Evolutionary conservation across 75 land plant species (phyloP), one percentile per base, ranked within the genome.

Genomic region (Picea glauca): DNA sequence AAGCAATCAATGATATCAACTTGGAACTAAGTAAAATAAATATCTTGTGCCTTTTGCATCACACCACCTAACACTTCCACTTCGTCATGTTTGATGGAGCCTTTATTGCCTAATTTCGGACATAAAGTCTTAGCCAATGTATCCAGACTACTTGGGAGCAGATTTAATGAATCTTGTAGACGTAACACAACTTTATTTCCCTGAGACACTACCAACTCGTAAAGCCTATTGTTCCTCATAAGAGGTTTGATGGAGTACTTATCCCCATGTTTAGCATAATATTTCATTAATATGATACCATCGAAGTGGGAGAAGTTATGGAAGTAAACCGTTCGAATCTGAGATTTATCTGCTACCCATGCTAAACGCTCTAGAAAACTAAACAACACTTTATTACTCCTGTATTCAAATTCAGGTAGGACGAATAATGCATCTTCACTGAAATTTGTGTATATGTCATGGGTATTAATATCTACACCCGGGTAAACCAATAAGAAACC

Each of bases 31-130:
- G 23, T 23, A 65, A 58, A 78, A 67, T 78, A 64, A 50, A 63
- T 78, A 8, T 78, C 72, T 46, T 78, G 72, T 23, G 80, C 72
- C 17, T 78, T 78, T 0, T 30, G 18, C 67, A 78, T 63, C 12
- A 78, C 72, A 50, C 80, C 80, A 56, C 58, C 80, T 46, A 66
- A 50, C 77, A 76, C 60, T 58, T 21, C 0, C 58, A 78, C 35
- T 3, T 78, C 74, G 12, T 63, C 58, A 65, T 78, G 60, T 12
- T 58, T 58, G 58, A 78, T 40, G 15, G 72, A 64, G 5, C 54
- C 80, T 30, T 77, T 77, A 20, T 2, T 0, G 4, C 78, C 78
- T 33, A 77, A 60, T 26, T 77, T 2, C 0, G 64, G 80, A n/a
- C 80, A 78, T 65, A 78, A 63, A 0, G 72, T 66, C 23, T 77